These are phyloP conservation scores for Fusarium sp. DNA, from an alignment of 2,329 filamentous ascomycete species.

Conservation along the genomic window DNA sequence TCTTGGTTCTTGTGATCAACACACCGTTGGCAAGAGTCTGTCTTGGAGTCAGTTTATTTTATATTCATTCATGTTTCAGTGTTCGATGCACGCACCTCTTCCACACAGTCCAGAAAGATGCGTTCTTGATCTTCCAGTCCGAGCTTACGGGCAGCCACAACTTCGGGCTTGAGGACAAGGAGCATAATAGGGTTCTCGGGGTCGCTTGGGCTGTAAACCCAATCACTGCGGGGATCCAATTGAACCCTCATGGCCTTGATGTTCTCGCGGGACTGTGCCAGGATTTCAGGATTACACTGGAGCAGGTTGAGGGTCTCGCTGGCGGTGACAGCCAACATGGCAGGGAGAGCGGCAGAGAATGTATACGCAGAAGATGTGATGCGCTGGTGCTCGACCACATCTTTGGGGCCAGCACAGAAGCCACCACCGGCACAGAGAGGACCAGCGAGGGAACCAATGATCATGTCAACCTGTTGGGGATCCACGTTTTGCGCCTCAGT, in stretches of 20 bases:
- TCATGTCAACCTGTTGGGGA: conserved; percentile 93
- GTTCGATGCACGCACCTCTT: conserved; percentile 75
- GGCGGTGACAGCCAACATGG: conserved; percentile 93
- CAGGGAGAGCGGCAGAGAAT: conserved; percentile 92
- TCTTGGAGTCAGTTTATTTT: conserved; percentile 20
- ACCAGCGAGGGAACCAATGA: conserved; percentile 90
- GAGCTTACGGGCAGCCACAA: conserved; percentile 75
- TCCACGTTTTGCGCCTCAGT: conserved; percentile 98
- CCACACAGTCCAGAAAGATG: conserved; percentile 89
- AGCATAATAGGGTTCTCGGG: conserved; percentile 89
- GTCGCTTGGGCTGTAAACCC: conserved; percentile 83
- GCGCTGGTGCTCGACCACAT: conserved; percentile 95
- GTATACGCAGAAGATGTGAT: conserved; percentile 93
- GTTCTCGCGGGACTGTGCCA: conserved; percentile 83
- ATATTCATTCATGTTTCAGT: neutral
- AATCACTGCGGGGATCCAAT: conserved; percentile 92
- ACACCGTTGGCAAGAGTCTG: conserved; percentile 88
- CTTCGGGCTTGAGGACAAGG: conserved; percentile 82
- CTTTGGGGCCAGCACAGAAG: conserved; percentile 91
- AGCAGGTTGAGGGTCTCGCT: conserved; percentile 89
- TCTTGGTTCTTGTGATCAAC: conserved; percentile 87
- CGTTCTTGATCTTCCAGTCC: conserved; percentile 81
- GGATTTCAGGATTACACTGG: conserved; percentile 85
- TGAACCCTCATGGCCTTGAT: conserved; percentile 86
- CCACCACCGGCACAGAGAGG: conserved; percentile 92